phyloP scores from a whole-genome alignment of 179 eudicot genomes.

The Spergularia azorica region DNA sequence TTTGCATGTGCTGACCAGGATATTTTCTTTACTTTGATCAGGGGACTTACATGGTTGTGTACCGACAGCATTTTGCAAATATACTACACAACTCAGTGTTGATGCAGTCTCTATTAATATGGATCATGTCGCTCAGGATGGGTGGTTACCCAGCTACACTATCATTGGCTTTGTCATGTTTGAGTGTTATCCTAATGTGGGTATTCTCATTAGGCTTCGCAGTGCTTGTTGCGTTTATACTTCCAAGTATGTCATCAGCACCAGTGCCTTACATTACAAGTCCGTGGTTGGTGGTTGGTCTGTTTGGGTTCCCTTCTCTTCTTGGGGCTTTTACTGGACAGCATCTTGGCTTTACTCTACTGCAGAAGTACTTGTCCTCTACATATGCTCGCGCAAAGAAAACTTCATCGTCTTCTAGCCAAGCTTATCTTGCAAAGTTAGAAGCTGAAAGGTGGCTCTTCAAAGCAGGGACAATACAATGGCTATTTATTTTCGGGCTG shows the following conservation, averaged over 20 bases:
- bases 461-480: conserved; percentile 83
- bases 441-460: conserved; percentile 97
- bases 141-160: conserved; percentile 72
- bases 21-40: conserved; percentile 32
- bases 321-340: conserved; percentile 96
- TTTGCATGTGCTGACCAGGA: conserved; percentile 5
- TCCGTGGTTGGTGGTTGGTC: conserved; percentile 78
- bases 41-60: conserved; percentile 88
- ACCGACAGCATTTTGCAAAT: conserved; percentile 63
- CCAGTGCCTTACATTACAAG: conserved; percentile 68
- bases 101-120: conserved; percentile 78
- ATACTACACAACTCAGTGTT: conserved; percentile 85
- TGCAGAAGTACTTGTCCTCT: conserved; percentile 46
- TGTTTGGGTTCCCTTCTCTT: conserved; percentile 85
- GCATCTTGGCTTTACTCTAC: conserved; percentile 69
- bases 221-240: conserved; percentile 59
- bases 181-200: conserved; percentile 86
- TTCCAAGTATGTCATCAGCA: conserved; percentile 58
- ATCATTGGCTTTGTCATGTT: conserved; percentile 64
- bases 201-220: conserved; percentile 62
- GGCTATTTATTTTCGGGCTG: conserved; percentile 61
- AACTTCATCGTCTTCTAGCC: conserved; percentile 36
- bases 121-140: conserved; percentile 72
- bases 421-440: conserved; percentile 60
- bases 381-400: conserved; percentile 40